These are phyloP conservation scores for Orbilia oligospora DNA, from an alignment of 2,329 filamentous ascomycete genomes.

Conservation along the genomic window DNA sequence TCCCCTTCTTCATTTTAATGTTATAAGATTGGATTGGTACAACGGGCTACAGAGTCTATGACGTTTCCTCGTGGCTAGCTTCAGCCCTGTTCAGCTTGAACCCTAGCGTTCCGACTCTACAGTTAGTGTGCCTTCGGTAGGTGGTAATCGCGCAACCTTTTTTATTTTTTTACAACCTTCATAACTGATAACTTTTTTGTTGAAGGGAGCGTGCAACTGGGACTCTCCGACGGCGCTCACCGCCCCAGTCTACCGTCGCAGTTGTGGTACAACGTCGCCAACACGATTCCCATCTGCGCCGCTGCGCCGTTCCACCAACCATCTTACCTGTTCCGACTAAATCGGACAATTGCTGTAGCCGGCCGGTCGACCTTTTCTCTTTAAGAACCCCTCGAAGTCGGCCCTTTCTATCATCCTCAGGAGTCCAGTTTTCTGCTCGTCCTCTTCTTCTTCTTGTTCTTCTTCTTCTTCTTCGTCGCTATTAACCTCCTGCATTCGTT, in stretches of 20 bases:
- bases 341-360: constrained; percentile 1
- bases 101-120: constrained; percentile 8
- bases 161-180: not conserved
- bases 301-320: constrained; percentile 18
- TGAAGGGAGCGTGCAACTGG: constrained; percentile 31
- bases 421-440: not conserved
- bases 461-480: constrained; percentile 22
- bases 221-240: constrained; percentile 27
- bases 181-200: constrained; percentile 16
- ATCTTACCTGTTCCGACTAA: constrained; percentile 5
- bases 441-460: constrained; percentile 4
- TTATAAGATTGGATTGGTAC: constrained; percentile 26
- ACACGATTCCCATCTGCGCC: constrained; percentile 28
- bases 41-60: constrained; percentile 27
- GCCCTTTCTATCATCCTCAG: constrained; percentile 9
- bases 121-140: constrained; percentile 7
- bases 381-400: constrained; percentile 3
- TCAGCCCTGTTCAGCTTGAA: constrained; percentile 35
- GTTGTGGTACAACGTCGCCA: constrained; percentile 33
- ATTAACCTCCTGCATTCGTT: constrained; percentile 24
- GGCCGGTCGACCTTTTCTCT: not conserved
- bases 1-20: constrained; percentile 7
- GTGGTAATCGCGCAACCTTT: constrained; percentile 11
- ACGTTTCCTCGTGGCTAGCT: constrained; percentile 24
- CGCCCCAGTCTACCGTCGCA: constrained; percentile 11